phyloP scores from a whole-genome alignment of 768 basidiomycete species.

The Zangia roseola region DNA sequence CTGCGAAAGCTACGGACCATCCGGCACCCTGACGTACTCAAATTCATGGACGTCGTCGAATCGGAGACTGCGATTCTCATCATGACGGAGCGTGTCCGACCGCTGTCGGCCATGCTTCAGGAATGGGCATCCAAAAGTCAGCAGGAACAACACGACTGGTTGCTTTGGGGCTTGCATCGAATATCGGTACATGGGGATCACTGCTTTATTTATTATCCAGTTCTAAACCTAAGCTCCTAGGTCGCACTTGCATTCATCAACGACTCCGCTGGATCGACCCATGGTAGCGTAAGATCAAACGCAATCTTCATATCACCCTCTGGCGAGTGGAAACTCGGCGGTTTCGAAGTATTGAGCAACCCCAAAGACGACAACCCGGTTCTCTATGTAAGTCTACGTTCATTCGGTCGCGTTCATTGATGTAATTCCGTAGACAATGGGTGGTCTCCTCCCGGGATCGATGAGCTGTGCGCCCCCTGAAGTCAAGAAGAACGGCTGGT shows the following conservation, averaged over 20 bases:
- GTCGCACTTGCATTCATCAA: conserved; percentile 91
- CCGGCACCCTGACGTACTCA: conserved; percentile 94
- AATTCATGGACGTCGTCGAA: conserved; percentile 92
- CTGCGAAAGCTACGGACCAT: conserved; percentile 86
- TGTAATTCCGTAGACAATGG: conserved; percentile 55
- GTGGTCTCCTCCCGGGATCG: conserved; percentile 59
- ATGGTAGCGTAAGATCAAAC: conserved; percentile 72
- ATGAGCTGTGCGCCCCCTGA: conserved; percentile 74
- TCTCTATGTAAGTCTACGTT: conserved; percentile 63
- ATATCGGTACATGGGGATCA: conserved; percentile 59
- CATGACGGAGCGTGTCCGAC: conserved; percentile 91
- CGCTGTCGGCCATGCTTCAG: conserved; percentile 61
- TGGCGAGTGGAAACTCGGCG: conserved; percentile 96
- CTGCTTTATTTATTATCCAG: background rate
- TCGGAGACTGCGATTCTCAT: conserved; percentile 86
- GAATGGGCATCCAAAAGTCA: conserved; percentile 59
- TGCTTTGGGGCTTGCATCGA: conserved; percentile 91
- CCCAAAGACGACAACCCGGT: conserved; percentile 76
- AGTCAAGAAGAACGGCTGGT: conserved; percentile 86
- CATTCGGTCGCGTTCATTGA: background rate
- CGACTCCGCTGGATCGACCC: conserved; percentile 75
- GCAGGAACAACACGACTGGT: conserved; percentile 81
- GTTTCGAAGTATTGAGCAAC: conserved; percentile 87
- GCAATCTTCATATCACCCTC: conserved; percentile 89
- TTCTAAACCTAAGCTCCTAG: conserved; percentile 36